Conservation (phyloP, 345 rosid species). For the Melaleuca quinquenervia region DNA sequence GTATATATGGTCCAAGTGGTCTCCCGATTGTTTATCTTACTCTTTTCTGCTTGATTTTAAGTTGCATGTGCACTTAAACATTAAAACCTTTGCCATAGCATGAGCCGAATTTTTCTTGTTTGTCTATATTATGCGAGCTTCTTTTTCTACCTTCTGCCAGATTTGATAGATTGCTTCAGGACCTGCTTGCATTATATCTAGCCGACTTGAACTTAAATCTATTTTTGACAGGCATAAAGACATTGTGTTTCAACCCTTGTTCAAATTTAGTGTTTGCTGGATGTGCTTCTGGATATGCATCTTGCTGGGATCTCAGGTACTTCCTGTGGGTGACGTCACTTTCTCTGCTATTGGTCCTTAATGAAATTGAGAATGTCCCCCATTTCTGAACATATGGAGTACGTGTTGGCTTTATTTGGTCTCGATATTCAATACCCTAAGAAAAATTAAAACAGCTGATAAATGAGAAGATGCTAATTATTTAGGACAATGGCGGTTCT, state of each 20-base stretch:
- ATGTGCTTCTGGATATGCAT: constrained; percentile 56
- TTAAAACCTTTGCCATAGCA: background rate
- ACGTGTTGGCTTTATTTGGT: background rate
- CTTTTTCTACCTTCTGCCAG: background rate
- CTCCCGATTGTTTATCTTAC: background rate
- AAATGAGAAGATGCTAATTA: background rate
- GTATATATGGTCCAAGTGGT: background rate
- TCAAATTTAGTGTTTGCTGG: constrained; percentile 64
- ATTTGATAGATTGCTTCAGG: background rate
- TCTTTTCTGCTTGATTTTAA: background rate
- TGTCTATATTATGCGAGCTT: background rate
- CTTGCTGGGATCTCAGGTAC: constrained; percentile 92
- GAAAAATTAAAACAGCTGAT: background rate
- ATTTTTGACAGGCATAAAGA: constrained; percentile 49
- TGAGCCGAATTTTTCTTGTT: background rate
- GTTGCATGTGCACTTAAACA: background rate
- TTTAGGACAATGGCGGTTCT: constrained; percentile 60
- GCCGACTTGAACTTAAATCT: background rate
- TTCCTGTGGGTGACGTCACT: background rate
- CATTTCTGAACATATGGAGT: background rate
- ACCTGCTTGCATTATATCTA: background rate
- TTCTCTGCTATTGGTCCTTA: background rate
- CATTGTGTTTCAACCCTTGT: constrained; percentile 51
- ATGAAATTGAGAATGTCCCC: background rate
- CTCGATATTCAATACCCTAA: background rate